Base-by-base conservation (phyloP, 805 yeast genomes). In the Kuraishia cidri region DNA sequence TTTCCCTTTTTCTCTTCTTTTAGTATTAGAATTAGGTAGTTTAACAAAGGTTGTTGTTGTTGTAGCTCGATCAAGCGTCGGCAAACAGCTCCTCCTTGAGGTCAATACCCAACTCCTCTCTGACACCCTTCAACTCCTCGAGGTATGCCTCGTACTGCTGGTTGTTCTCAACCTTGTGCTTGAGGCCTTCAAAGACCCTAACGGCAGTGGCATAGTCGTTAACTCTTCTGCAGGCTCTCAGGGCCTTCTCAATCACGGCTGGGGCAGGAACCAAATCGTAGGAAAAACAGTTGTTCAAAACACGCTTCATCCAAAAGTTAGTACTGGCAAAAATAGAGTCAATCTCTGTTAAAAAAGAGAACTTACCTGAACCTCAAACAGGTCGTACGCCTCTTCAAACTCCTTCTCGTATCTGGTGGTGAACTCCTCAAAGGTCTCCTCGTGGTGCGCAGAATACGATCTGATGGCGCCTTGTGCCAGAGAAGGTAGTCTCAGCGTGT, bases 241-340 rank as follows among this genome's bases (percentile, higher is more conserved):
- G 72, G 31, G 98, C 98, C 65, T 82, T 84, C 66, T 85, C 95
- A 54, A 92, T 73, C 42, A 92, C 97, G 41, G 82, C 75, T 46
- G 98, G 98, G 20, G 98, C 90, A 46, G 98, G 98, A 36, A 92
- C 98, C 62, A 92, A 76, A 66, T 92, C 98, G 71, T 92, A 92
- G 11, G 97, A 84, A 71, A 92, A 92, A 64, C 94, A 87, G 70
- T 92, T 92, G 79, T 94, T 92, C 58, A 92, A 75, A 40, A 92
- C 88, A 72, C 98, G 85, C 69, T 75, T 13, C 4, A 14, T 15
- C 12, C n/a, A 24, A 18, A 24, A 6, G n/a, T n/a, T n/a, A n/a
- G 14, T 16, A 21, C 6, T 16, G 24, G 23, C 10, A 20, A 10
- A 20, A 7, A 20, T 20, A 7, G 7, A 20, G 23, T 20, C 23